These are phyloP conservation scores for Metschnikowia sp. DNA, from an alignment of 805 yeast species.

Conservation along the genomic window DNA sequence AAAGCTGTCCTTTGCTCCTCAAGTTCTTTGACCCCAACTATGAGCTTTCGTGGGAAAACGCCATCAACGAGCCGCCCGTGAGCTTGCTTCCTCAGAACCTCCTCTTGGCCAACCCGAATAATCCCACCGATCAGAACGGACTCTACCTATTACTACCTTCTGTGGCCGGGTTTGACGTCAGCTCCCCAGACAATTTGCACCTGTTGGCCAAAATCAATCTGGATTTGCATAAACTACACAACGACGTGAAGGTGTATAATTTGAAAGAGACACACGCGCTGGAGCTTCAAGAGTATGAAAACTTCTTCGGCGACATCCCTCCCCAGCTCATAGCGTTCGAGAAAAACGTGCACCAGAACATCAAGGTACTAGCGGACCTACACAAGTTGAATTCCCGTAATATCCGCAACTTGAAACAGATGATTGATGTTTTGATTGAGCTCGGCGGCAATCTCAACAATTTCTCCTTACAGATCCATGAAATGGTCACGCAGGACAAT, in stretches of 20 bases:
- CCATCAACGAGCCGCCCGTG: constrained; percentile 45
- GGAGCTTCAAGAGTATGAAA: constrained; percentile 11
- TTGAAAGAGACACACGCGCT: constrained; percentile 19
- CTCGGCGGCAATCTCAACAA: constrained; percentile 57
- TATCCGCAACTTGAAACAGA: constrained; percentile 36
- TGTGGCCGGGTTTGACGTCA: constrained; percentile 36
- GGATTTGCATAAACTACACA: constrained; percentile 31
- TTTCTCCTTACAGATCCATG: constrained; percentile 45
- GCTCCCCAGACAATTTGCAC: constrained; percentile 28
- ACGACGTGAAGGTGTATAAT: constrained; percentile 31
- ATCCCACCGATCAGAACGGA: constrained; percentile 54
- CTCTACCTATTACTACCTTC: constrained; percentile 47
- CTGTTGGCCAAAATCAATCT: constrained; percentile 33
- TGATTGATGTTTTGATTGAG: constrained; percentile 43
- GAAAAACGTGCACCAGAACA: constrained; percentile 29
- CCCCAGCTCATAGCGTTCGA: constrained; percentile 31
- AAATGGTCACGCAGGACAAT: constrained; percentile 20
- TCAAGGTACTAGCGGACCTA: constrained; percentile 32
- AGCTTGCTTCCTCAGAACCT: constrained; percentile 46
- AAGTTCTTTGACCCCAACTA: constrained; percentile 51
- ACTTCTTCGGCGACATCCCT: constrained; percentile 29
- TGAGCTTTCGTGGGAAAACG: constrained; percentile 50
- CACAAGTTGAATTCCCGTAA: constrained; percentile 37
- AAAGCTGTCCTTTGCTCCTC: constrained; percentile 35
- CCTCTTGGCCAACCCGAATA: constrained; percentile 46